A percentile compares a stretch with the other conserved stretches of the same genome.
phyloP scores from a whole-genome alignment of 768 basidiomycete species.

The Coprinellus micaceus region DNA sequence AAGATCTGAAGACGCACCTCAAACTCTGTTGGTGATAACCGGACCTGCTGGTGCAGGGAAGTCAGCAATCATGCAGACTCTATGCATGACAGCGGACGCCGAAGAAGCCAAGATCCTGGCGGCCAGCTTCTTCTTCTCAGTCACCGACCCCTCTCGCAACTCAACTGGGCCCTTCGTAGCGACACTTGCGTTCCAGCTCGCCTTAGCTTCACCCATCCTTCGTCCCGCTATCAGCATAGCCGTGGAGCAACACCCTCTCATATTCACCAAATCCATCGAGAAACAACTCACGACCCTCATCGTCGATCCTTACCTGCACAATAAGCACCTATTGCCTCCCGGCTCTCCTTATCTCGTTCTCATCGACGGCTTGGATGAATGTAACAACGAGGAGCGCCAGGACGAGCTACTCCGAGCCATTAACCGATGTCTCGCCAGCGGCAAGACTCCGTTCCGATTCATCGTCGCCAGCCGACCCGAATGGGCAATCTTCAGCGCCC shows the following conservation, averaged over 20 bases:
- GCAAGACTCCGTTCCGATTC: not conserved
- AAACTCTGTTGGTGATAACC: not conserved
- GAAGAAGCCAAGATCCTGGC: not conserved
- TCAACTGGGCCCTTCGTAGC: not conserved
- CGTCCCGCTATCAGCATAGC: not conserved
- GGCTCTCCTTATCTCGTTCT: not conserved
- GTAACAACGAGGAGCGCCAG: constrained; percentile 1
- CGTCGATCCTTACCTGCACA: not conserved
- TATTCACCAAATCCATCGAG: not conserved
- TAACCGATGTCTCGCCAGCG: not conserved
- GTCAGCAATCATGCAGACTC: not conserved
- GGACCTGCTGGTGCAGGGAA: not conserved
- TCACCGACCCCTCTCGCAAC: not conserved
- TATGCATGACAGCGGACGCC: not conserved
- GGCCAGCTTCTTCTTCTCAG: constrained; percentile 1
- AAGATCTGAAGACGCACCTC: not conserved
- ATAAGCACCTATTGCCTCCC: too few relatives aligned
- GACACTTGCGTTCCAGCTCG: constrained; percentile 3
- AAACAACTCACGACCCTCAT: not conserved
- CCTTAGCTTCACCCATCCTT: not conserved
- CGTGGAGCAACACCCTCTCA: not conserved
- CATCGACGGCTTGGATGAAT: constrained; percentile 8
- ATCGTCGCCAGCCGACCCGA: constrained; percentile 3
- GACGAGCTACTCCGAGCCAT: not conserved
- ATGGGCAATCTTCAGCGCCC: not conserved